phyloP scores from a whole-genome alignment of 2,329 filamentous ascomycete species.

The Pyricularia pennisetigena region DNA sequence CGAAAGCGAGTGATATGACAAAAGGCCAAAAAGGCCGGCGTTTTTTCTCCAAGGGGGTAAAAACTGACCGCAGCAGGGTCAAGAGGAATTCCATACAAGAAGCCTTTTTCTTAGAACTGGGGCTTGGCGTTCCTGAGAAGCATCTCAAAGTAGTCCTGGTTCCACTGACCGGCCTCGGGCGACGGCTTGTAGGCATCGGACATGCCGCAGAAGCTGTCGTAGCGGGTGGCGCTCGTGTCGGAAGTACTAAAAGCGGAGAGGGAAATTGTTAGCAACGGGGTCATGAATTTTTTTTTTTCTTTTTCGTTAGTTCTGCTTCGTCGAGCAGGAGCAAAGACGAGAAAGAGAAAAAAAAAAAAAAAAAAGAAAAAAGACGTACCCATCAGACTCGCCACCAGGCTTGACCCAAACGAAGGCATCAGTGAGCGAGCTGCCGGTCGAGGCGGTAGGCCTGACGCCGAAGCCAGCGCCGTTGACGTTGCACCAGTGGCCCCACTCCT shows the following conservation, averaged over 20 bases:
- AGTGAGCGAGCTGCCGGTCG: constrained; percentile 43
- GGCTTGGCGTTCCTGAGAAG: constrained; percentile 31
- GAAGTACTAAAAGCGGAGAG: constrained; percentile 13
- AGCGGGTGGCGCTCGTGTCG: constrained; percentile 22
- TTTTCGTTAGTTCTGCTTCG: neutral
- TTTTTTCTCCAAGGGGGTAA: neutral
- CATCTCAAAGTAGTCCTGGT: constrained; percentile 34
- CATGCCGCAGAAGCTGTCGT: constrained; percentile 28
- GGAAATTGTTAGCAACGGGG: neutral
- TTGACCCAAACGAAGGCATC: constrained; percentile 61
- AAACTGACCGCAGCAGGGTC: neutral
- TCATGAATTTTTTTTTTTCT: neutral
- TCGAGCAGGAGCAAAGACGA: neutral
- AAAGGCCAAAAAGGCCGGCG: neutral
- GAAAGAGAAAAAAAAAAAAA: neutral
- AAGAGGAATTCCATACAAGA: neutral
- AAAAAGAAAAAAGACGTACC: constrained; percentile 6
- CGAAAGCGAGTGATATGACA: neutral
- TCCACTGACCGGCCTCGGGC: constrained; percentile 31
- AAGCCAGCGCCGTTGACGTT: constrained; percentile 52
- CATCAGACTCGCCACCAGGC: constrained; percentile 45
- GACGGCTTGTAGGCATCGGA: constrained; percentile 26
- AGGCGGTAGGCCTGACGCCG: constrained; percentile 43
- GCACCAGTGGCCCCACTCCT: constrained; percentile 36
- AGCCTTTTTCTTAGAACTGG: constrained; percentile 13